These are phyloP conservation scores for Austroboletus novae-zelandiae DNA, from an alignment of 1,284 basidiomycete species.

Conservation along the genomic window DNA sequence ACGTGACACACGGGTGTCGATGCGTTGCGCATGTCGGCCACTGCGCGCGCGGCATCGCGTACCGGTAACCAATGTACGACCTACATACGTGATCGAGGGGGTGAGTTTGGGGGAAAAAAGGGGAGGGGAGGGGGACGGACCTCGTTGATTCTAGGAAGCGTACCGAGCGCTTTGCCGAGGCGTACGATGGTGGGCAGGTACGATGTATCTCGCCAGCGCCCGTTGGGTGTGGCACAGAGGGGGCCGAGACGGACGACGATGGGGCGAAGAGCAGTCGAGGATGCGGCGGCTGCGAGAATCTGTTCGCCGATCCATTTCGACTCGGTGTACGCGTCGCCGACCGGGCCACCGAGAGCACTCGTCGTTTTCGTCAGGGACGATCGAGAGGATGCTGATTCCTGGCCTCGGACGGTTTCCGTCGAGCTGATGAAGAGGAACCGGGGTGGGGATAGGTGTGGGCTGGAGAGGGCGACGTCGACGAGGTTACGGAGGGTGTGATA, in stretches of 20 bases:
- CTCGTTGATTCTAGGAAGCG: slow-evolving; percentile 21
- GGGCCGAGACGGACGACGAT: slow-evolving; percentile 40
- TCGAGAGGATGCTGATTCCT: not conserved
- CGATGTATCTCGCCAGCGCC: slow-evolving; percentile 27
- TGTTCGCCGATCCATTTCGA: slow-evolving; percentile 46
- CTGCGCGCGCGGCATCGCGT: slow-evolving; percentile 11
- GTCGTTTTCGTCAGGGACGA: not conserved
- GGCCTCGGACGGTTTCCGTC: slow-evolving; percentile 14
- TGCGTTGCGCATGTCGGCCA: slow-evolving; percentile 15
- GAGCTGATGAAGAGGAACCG: slow-evolving; percentile 38
- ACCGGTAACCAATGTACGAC: slow-evolving; percentile 23
- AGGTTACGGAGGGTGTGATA: slow-evolving; percentile 39
- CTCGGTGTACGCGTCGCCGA: slow-evolving; percentile 39
- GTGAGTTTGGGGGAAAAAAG: not conserved
- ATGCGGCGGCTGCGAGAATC: slow-evolving; percentile 30
- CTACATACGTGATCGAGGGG: not conserved
- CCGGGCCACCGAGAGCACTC: slow-evolving; percentile 23
- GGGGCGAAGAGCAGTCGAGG: slow-evolving; percentile 23
- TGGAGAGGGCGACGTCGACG: slow-evolving; percentile 40
- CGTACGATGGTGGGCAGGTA: slow-evolving; percentile 33
- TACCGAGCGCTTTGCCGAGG: slow-evolving; percentile 11
- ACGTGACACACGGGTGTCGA: slow-evolving; percentile 5
- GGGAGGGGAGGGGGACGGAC: not conserved
- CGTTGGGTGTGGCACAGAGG: slow-evolving; percentile 32
- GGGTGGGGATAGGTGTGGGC: slow-evolving; percentile 21